phyloP scores from a whole-genome alignment of 441 rosid genomes.

The Erodium moschatum region DNA sequence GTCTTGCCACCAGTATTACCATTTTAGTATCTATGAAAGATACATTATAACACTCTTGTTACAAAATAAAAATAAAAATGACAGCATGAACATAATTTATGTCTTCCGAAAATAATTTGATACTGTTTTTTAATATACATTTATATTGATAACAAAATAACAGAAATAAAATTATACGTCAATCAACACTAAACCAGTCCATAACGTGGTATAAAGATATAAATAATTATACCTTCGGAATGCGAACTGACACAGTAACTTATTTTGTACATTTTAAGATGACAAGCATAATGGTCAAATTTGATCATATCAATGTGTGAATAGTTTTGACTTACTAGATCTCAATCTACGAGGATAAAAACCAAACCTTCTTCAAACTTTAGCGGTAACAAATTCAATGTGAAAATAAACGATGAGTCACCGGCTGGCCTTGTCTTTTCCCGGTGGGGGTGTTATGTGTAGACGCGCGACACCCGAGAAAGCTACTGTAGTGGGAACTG shows the following conservation, averaged over 20 bases:
- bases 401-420: neutral
- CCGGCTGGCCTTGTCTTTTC: neutral
- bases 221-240: no score
- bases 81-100: no score
- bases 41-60: no score
- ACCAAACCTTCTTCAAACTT: neutral
- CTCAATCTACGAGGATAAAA: neutral
- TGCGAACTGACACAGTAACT: neutral
- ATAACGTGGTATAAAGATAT: no score
- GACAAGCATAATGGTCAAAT: neutral
- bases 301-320: neutral
- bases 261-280: neutral
- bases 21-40: no score
- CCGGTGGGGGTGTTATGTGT: neutral
- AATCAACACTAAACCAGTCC: no score
- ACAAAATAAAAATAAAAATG: no score
- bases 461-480: neutral
- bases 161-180: no score
- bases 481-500: conserved; percentile 7
- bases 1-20: no score
- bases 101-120: no score
- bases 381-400: neutral
- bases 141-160: no score
- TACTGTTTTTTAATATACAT: no score
- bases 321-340: neutral